Base-by-base conservation (phyloP, 495 filamentous ascomycete species). In the Hypoxylon fragiforme region DNA sequence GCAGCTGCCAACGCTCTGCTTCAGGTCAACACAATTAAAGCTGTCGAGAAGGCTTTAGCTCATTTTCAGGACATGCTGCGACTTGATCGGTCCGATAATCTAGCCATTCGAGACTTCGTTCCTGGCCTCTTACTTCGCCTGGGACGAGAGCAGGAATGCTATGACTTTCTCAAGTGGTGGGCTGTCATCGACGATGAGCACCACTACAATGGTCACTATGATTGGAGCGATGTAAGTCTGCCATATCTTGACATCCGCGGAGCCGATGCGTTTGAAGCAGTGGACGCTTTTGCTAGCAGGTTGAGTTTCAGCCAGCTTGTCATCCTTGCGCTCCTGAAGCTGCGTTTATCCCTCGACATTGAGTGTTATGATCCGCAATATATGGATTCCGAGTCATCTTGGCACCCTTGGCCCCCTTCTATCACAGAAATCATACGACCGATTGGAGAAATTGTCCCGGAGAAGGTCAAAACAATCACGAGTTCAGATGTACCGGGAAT, bases 81-180 rank as follows among this genome's bases (percentile, higher is more conserved):
- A 5, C 61, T 82, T 5, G 64, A 64, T 32, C 72, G 68, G 0
- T 14, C 62, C 26, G 77, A 81, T 38, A 76, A 79, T 34, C 61
- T 77, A 54, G 72, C 72, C 4, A 52, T 76, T 3, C 70, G 76
- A 6, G 32, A 62, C 35, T 21, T 69, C 14, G 50, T 78, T 1
- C 78, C 79, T 6, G 55, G 52, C 3, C 44, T 80, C 28, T 61
- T 71, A 30, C 43, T 82, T 11, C 73, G 79, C 9, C 62, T 80
- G 21, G 66, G 71, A 8, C 69, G 58, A 49, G 81, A 81, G 22
- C 76, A 82, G 43, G 73, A 79, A 35, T 76, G 69, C 62, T 84
- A 82, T 46, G 74, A 81, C 49, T 81, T 81, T 24, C 34, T 76
- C 44, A 81, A 77, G 54, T 82, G 77, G 73, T 78, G 22, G 1